These are phyloP conservation scores for Beverwykella pulmonaria DNA, from an alignment of 495 filamentous ascomycete species.

Conservation along the genomic window DNA sequence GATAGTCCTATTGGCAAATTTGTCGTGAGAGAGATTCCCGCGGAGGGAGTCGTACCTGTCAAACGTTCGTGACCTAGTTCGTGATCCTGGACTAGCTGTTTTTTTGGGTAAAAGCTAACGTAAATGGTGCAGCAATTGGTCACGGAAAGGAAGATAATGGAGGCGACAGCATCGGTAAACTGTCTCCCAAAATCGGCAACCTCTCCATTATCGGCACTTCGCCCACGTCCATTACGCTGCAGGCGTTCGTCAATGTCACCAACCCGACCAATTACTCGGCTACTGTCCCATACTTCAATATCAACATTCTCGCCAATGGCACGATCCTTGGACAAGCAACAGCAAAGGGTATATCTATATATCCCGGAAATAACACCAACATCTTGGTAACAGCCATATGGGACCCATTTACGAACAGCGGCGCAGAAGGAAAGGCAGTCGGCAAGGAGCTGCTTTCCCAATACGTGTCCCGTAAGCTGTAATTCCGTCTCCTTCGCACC, in stretches of 20 bases:
- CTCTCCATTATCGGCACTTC: slow-evolving; percentile 71
- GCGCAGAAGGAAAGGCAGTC: slow-evolving; percentile 58
- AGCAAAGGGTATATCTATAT: slow-evolving; percentile 61
- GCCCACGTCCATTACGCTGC: slow-evolving; percentile 65
- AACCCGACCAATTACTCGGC: slow-evolving; percentile 89
- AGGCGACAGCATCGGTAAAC: slow-evolving; percentile 48
- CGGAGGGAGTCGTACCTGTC: slow-evolving; percentile 79
- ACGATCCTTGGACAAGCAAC: slow-evolving; percentile 74
- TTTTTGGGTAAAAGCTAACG: slow-evolving; percentile 39
- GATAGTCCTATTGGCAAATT: slow-evolving; percentile 78
- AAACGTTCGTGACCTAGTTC: slow-evolving; percentile 61
- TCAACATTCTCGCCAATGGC: slow-evolving; percentile 72
- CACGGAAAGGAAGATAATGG: slow-evolving; percentile 41
- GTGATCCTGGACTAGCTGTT: slow-evolving; percentile 48
- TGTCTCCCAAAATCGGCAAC: slow-evolving; percentile 64
- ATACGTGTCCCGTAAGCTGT: slow-evolving; percentile 73
- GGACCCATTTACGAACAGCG: slow-evolving; percentile 67
- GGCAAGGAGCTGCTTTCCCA: slow-evolving; percentile 76
- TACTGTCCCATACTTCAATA: slow-evolving; percentile 72
- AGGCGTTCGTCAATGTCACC: slow-evolving; percentile 73
- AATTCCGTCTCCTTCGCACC: background rate
- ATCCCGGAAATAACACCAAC: slow-evolving; percentile 71
- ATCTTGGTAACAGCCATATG: slow-evolving; percentile 70
- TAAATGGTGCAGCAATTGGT: slow-evolving; percentile 46
- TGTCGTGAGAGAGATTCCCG: slow-evolving; percentile 77